Evolutionary conservation across 2,329 filamentous ascomycete species (phyloP), one percentile per base, ranked within the genome.

Genomic region (Fusarium papillatum): DNA sequence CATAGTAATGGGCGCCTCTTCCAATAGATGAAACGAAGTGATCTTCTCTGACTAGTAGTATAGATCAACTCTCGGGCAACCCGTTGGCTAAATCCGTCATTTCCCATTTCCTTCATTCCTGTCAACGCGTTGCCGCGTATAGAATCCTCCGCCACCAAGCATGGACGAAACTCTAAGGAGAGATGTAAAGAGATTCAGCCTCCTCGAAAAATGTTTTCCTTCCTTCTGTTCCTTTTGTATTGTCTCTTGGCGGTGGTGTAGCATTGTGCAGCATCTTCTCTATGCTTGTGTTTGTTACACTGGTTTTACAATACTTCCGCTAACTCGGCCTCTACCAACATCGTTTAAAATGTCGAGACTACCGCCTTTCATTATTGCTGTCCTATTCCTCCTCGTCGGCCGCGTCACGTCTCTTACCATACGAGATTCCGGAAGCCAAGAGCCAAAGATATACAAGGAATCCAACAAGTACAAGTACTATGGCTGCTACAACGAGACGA

Each of bases 401-500:
- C 60, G 72, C 31, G 61, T 67, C 36, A 36, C 68, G 11, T 64
- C 79, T n/a, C 74, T 75, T 22, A 19, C 73, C 9, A 75, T 77
- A 14, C 59, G 76, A 57, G 68, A 68, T 29, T 63, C 69, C 24
- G 75, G 50, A 4, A 75, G 17, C 10, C 8, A 38, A 46, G 26
- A 41, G 3, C 55, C 81, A 36, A 78, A 71, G 7, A 80, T 86
- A 75, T 87, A 84, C 80, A 80, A 80, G 61, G 78, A 77, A 46
- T 82, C 82, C 8, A 73, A 77, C 36, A 80, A 77, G 55, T 91
- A 90, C 82, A 73, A 66, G 19, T 91, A 91, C 81, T 79, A 82
- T n/a, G 90, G 90, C 68, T 92, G 90, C 83, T 91, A 83, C 83
- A 90, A 90, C 76, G 90, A 92, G 79, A 91, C 90, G 3, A 87